A percentile compares a stretch with the other conserved stretches of the same genome.
Evolutionary conservation across 2,329 filamentous ascomycete genomes (phyloP).

Genomic region (Aphanocladium album): DNA sequence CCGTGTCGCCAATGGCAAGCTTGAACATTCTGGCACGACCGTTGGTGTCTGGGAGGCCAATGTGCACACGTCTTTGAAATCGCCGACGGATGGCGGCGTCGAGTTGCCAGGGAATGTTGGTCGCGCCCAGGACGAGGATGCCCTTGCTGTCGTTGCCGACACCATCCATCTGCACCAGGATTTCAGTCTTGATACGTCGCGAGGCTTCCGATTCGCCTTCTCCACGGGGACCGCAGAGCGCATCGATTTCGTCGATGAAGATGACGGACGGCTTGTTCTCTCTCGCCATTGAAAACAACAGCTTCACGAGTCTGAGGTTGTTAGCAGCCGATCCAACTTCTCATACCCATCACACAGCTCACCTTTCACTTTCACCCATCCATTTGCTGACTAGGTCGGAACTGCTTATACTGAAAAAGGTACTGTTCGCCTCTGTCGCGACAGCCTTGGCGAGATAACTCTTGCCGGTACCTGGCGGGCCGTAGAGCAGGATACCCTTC

Average conservation of each 20-base stretch:
- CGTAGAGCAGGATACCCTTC: slow-evolving; percentile 96
- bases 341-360: slow-evolving; percentile 18
- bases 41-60: slow-evolving; percentile 80
- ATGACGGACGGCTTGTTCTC: slow-evolving; percentile 98
- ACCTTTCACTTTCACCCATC: slow-evolving; percentile 99
- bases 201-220: slow-evolving; percentile 98
- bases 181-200: slow-evolving; percentile 94
- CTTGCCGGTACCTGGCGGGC: slow-evolving; percentile 94
- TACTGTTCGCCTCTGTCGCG: slow-evolving; percentile 96
- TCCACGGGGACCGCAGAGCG: slow-evolving; percentile 82
- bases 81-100: slow-evolving; percentile 92
- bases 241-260: slow-evolving; percentile 97
- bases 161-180: slow-evolving; percentile 98
- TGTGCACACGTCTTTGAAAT: slow-evolving; percentile 95
- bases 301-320: slow-evolving; percentile 74
- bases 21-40: slow-evolving; percentile 94
- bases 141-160: slow-evolving; percentile 93
- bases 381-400: slow-evolving; percentile 97
- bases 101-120: slow-evolving; percentile 98
- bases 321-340: slow-evolving; percentile 15
- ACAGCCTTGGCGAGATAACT: slow-evolving; percentile 96
- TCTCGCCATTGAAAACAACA: slow-evolving; percentile 94
- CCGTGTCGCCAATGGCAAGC: slow-evolving; percentile 86
- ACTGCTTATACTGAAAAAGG: slow-evolving; percentile 97
- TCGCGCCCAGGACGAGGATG: slow-evolving; percentile 90